Percentiles rank a stretch among this genome's conserved stretches.
Evolutionary conservation across 176 grass and related monocot species (phyloP).

Genomic region (bread wheat (Triticum aestivum)): DNA sequence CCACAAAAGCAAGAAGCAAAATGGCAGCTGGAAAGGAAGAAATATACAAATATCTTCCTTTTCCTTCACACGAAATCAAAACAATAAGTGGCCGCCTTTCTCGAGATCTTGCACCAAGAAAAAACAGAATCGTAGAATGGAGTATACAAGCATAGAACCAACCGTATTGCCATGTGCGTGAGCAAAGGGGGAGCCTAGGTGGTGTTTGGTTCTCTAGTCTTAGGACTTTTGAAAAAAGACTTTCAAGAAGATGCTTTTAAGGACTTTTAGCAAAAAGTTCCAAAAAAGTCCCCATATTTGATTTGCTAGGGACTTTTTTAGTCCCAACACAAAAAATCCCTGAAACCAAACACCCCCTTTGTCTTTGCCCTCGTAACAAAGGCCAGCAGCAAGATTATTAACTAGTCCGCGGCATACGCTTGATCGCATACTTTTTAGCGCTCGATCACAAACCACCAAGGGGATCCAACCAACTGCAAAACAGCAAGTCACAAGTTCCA

Average conservation of each 20-base stretch:
- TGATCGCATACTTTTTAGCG: slow-evolving; percentile 13
- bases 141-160: background rate
- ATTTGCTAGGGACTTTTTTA: no score
- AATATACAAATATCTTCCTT: background rate
- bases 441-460: slow-evolving; percentile 40
- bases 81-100: background rate
- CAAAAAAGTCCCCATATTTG: no score
- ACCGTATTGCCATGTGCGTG: background rate
- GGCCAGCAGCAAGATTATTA: slow-evolving; percentile 6
- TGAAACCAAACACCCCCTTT: background rate
- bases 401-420: background rate
- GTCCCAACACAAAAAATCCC: no score
- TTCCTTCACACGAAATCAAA: background rate
- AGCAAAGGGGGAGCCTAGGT: background rate
- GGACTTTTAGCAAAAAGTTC: no score
- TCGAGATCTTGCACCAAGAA: background rate
- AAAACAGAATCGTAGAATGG: no score
- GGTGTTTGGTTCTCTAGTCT: no score
- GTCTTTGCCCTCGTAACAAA: slow-evolving; percentile 5
- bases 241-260: no score
- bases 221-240: no score
- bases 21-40: background rate
- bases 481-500: slow-evolving; percentile 45
- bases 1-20: background rate
- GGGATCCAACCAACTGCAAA: slow-evolving; percentile 38